A percentile compares a stretch with the other conserved stretches of the same genome.
phyloP scores from a whole-genome alignment of 2,329 filamentous ascomycete genomes.

The Amylocarpus encephaloides region DNA sequence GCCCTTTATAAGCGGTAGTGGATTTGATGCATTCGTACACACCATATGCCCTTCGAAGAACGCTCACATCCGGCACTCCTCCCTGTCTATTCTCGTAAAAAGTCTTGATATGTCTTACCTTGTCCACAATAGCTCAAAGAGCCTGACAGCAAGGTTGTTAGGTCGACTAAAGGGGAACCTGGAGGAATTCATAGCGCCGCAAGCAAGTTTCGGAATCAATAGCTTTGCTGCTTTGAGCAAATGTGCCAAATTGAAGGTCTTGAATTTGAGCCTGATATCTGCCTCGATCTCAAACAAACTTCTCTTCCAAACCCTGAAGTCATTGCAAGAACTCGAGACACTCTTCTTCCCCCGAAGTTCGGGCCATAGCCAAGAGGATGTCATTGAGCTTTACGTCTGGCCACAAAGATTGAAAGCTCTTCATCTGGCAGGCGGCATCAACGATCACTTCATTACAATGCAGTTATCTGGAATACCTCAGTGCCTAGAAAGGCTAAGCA shows the following conservation, averaged over 20 bases:
- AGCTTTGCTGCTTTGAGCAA: slow-evolving; percentile 31
- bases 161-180: slow-evolving; percentile 31
- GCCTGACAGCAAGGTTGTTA: slow-evolving; percentile 29
- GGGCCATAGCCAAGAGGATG: slow-evolving; percentile 14
- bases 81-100: slow-evolving; percentile 26
- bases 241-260: slow-evolving; percentile 27
- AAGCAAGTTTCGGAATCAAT: slow-evolving; percentile 31
- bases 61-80: slow-evolving; percentile 29
- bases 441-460: slow-evolving; percentile 24
- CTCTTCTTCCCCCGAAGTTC: slow-evolving; percentile 31
- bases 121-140: slow-evolving; percentile 29
- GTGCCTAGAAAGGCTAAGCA: slow-evolving; percentile 25
- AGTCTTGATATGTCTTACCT: slow-evolving; percentile 30
- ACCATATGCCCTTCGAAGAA: slow-evolving; percentile 33
- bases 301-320: slow-evolving; percentile 29
- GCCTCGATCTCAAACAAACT: slow-evolving; percentile 28
- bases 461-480: slow-evolving; percentile 21
- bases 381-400: slow-evolving; percentile 22
- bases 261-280: slow-evolving; percentile 30
- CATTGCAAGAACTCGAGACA: slow-evolving; percentile 26
- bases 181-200: slow-evolving; percentile 31
- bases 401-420: slow-evolving; percentile 28
- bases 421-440: slow-evolving; percentile 30
- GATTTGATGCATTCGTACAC: slow-evolving; percentile 29
- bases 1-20: slow-evolving; percentile 26